Evolutionary conservation across 345 rosid genomes (phyloP).

Genomic region (Sonneratia alba): DNA sequence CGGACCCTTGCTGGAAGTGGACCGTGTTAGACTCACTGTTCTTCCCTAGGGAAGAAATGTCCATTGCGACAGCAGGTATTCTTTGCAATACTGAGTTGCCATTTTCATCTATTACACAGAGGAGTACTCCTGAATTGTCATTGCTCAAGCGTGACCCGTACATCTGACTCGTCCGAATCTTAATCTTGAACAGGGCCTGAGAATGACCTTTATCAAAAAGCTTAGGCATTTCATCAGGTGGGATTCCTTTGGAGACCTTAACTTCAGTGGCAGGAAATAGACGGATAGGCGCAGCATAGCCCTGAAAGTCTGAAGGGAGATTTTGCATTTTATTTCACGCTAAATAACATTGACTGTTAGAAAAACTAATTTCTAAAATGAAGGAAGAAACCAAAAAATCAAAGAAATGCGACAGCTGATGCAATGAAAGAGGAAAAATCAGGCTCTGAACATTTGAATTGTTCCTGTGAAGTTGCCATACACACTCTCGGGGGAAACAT

Average conservation of each 20-base stretch:
- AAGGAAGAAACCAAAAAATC: too few relatives aligned
- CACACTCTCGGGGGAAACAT: background rate
- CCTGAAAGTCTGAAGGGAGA: constrained; percentile 50
- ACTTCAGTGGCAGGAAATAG: constrained; percentile 49
- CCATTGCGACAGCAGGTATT: constrained; percentile 36
- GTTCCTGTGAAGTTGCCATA: background rate
- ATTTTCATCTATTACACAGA: constrained; percentile 59
- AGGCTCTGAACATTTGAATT: background rate
- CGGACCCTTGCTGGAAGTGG: constrained; percentile 64
- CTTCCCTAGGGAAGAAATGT: constrained; percentile 22
- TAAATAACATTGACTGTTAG: background rate
- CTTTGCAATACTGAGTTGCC: constrained; percentile 63
- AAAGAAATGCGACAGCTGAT: background rate
- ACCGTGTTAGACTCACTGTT: constrained; percentile 21
- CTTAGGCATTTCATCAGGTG: constrained; percentile 13
- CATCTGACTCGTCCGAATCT: constrained; percentile 52
- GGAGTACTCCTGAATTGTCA: constrained; percentile 48
- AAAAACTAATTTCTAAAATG: background rate
- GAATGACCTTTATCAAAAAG: constrained; percentile 17
- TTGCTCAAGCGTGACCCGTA: constrained; percentile 61
- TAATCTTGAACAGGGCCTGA: constrained; percentile 49
- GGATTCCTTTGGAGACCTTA: constrained; percentile 23
- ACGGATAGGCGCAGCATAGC: constrained; percentile 57
- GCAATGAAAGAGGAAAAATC: background rate
- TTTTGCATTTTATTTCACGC: background rate